These are phyloP conservation scores for Trametes villosa DNA, from an alignment of 768 basidiomycete species.

Conservation along the genomic window DNA sequence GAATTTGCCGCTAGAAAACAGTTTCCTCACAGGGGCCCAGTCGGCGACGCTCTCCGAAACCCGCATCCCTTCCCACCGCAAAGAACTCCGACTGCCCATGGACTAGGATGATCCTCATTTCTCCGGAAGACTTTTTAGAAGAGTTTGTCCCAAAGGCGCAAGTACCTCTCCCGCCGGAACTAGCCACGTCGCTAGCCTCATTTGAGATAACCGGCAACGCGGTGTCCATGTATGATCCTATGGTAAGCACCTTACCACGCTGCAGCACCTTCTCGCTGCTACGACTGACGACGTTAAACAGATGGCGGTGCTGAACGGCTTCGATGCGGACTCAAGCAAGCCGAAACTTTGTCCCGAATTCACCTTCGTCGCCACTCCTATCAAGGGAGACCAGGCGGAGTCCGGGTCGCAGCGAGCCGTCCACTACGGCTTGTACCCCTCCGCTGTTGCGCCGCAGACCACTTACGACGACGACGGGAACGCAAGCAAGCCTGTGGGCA, in stretches of 20 bases:
- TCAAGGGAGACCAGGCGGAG: neutral
- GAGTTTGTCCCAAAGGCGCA: neutral
- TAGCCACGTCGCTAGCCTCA: neutral
- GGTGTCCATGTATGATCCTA: neutral
- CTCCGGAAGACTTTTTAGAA: neutral
- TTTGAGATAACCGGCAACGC: neutral
- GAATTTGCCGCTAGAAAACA: neutral
- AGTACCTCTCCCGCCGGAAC: neutral
- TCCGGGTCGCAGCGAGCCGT: neutral
- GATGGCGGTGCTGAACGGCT: neutral
- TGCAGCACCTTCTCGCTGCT: neutral
- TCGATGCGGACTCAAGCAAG: too few relatives aligned
- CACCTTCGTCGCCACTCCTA: neutral
- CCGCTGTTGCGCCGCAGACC: neutral
- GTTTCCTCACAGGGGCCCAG: neutral
- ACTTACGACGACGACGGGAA: neutral
- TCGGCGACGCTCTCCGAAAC: neutral
- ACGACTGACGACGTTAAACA: neutral
- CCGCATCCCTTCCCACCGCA: neutral
- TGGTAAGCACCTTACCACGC: neutral
- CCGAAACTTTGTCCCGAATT: neutral
- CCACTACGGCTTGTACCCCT: slow-evolving; percentile 4
- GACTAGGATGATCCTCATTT: neutral
- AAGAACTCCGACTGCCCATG: neutral
- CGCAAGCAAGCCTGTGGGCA: neutral